phyloP scores from a whole-genome alignment of 2,329 filamentous ascomycete genomes.

The Cladobotryum protrusum region DNA sequence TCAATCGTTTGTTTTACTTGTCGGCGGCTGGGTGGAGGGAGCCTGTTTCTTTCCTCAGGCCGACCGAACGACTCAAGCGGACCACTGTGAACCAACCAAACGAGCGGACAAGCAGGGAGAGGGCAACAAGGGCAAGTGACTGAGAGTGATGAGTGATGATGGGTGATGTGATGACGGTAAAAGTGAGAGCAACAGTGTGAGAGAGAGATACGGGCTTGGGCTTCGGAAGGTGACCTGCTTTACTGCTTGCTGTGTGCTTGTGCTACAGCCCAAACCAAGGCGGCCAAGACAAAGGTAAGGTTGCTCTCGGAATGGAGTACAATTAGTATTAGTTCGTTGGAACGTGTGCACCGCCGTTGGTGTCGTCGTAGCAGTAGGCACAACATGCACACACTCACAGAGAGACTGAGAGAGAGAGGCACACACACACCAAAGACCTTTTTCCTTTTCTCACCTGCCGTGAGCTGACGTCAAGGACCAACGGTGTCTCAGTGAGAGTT shows the following conservation, averaged over 20 bases:
- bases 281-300: background rate
- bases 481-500: background rate
- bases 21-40: no score
- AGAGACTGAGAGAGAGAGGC: no score
- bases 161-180: no score
- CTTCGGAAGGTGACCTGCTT: constrained; percentile 1
- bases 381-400: background rate
- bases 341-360: constrained; percentile 2
- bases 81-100: background rate
- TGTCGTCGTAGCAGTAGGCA: constrained; percentile 3
- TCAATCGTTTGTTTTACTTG: no score
- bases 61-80: constrained; percentile 3
- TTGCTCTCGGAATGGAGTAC: constrained; percentile 8
- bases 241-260: background rate
- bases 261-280: background rate
- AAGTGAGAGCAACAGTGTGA: no score
- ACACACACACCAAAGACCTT: no score
- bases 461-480: constrained; percentile 11
- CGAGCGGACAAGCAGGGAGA: background rate
- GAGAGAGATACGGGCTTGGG: no score
- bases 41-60: no score
- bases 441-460: constrained; percentile 1
- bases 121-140: background rate
- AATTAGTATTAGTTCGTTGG: background rate
- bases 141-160: no score